Evolutionary conservation across 1,284 basidiomycete species (phyloP).

Genomic region (Heimioporus retisporus): DNA sequence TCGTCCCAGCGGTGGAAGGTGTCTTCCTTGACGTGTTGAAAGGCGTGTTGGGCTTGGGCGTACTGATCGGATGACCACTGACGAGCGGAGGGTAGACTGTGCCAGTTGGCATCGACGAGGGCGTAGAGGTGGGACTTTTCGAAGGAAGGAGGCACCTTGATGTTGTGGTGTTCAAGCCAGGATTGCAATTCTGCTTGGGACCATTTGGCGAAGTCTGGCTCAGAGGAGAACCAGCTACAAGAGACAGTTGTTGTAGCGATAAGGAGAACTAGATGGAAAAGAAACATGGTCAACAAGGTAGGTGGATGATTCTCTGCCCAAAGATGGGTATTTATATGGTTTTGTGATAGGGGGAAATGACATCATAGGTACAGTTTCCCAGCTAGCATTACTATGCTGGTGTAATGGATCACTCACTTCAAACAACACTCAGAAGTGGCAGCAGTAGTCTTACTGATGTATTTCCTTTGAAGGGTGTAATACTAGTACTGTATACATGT

Average conservation of each 20-base stretch:
- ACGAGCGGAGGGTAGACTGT: constrained; percentile 50
- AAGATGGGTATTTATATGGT: background rate
- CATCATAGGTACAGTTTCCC: constrained; percentile 16
- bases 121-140: constrained; percentile 59
- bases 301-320: too few relatives aligned
- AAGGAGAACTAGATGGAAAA: constrained; percentile 29
- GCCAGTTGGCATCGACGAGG: constrained; percentile 75
- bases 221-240: constrained; percentile 38
- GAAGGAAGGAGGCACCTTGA: constrained; percentile 65
- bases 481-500: too few relatives aligned
- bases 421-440: too few relatives aligned
- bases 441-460: too few relatives aligned
- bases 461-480: too few relatives aligned
- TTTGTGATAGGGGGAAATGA: constrained; percentile 31
- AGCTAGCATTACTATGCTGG: too few relatives aligned
- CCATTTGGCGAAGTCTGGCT: constrained; percentile 70
- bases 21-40: constrained; percentile 64
- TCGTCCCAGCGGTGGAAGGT: constrained; percentile 85
- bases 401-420: too few relatives aligned
- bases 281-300: constrained; percentile 9
- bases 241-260: constrained; percentile 25
- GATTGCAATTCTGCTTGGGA: constrained; percentile 68
- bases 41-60: constrained; percentile 71
- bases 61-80: constrained; percentile 73
- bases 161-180: constrained; percentile 80